phyloP scores from a whole-genome alignment of 2,329 filamentous ascomycete species.

The Hypoxylon sp. region DNA sequence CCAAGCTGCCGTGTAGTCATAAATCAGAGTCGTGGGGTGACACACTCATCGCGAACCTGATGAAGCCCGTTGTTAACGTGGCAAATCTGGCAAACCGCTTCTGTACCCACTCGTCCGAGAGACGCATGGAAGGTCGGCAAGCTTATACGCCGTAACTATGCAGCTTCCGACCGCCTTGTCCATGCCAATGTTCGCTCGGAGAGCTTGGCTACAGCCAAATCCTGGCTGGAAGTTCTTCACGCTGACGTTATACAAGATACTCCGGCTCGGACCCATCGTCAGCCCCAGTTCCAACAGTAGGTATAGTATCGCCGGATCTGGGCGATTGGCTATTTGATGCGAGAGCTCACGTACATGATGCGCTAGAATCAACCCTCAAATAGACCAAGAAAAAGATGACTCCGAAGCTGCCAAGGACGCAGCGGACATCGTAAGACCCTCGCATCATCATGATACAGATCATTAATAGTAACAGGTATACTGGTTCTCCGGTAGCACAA shows the following conservation, averaged over 20 bases:
- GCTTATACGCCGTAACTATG: neutral
- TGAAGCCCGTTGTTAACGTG: neutral
- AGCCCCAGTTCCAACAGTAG: conserved; percentile 8
- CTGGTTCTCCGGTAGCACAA: conserved; percentile 25
- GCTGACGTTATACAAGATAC: conserved; percentile 23
- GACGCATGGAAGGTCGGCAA: neutral
- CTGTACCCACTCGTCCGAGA: neutral
- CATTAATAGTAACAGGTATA: conserved; percentile 4
- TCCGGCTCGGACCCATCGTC: conserved; percentile 6
- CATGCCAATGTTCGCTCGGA: neutral
- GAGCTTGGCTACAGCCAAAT: neutral
- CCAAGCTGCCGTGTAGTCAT: neutral
- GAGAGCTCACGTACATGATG: conserved; percentile 5
- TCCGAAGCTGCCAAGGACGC: neutral
- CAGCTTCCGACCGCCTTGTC: neutral
- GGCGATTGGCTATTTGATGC: neutral
- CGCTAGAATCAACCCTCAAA: neutral
- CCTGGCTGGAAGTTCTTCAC: conserved; percentile 1
- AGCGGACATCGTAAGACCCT: neutral
- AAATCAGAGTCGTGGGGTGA: neutral
- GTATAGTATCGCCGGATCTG: neutral
- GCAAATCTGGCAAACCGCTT: neutral
- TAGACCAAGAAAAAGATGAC: neutral
- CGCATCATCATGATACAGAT: conserved; percentile 6
- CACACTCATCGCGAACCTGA: neutral